Percentiles rank a stretch among this genome's conserved stretches.
Conservation (phyloP, 768 basidiomycete species). For the Leccinum fibrillosum region DNA sequence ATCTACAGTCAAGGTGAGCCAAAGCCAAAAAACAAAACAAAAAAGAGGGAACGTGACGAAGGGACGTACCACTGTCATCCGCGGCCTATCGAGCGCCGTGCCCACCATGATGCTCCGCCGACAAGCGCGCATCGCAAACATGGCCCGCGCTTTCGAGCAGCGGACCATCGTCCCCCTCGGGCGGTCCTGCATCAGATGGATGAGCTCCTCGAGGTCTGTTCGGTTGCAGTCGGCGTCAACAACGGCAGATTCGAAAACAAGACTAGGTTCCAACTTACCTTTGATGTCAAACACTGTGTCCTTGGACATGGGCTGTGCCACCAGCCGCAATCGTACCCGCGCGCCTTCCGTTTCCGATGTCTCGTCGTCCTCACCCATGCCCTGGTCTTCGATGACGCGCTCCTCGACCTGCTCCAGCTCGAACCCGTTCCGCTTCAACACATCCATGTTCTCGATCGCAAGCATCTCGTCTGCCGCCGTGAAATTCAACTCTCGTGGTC, state of each 20-base stretch:
- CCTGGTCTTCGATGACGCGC: not conserved
- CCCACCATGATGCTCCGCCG: conserved; percentile 97
- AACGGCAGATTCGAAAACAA: too few species aligned
- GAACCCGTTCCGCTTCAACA: conserved; percentile 86
- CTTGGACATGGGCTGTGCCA: conserved; percentile 90
- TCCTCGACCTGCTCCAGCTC: conserved; percentile 64
- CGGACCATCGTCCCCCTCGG: conserved; percentile 82
- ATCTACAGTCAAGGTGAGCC: conserved; percentile 39
- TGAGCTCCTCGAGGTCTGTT: conserved; percentile 87
- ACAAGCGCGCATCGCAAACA: conserved; percentile 98
- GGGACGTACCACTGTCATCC: conserved; percentile 70
- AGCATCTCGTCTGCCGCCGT: conserved; percentile 88
- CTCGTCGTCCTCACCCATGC: not conserved
- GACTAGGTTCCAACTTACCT: conserved; percentile 42
- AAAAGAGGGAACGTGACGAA: not conserved
- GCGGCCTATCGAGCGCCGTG: conserved; percentile 66
- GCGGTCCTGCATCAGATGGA: conserved; percentile 78
- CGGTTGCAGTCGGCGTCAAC: too few species aligned
- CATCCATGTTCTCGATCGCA: conserved; percentile 82
- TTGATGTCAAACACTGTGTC: conserved; percentile 85
- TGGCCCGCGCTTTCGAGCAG: conserved; percentile 87
- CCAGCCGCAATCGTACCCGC: conserved; percentile 51
- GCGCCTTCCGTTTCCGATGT: not conserved
- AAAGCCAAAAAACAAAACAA: too few species aligned
- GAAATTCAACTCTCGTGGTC: conserved; percentile 74